Conservation (phyloP, 352 stramenopile species). For the Phytopythium aichiense region DNA sequence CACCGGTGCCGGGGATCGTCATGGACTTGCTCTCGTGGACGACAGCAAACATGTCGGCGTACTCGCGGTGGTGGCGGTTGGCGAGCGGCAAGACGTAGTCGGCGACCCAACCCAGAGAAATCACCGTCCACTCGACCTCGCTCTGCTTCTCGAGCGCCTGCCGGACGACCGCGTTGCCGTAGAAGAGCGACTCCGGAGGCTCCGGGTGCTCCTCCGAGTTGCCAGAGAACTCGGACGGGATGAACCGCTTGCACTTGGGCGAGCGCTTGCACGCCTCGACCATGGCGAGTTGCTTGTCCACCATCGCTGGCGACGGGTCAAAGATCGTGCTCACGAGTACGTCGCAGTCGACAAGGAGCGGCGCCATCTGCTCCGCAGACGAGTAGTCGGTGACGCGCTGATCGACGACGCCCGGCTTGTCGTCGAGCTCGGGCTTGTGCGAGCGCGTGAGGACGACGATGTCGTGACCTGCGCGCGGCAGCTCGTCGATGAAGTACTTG, state of each 20-base stretch:
- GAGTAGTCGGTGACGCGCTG: conserved; percentile 17
- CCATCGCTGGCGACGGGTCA: conserved; percentile 1
- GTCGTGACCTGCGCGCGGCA: conserved; percentile 12
- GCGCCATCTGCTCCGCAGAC: conserved; percentile 3
- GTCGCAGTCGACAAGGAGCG: conserved; percentile 12
- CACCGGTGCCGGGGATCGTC: conserved; percentile 13
- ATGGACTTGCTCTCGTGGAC: conserved; percentile 15
- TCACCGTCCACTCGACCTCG: conserved; percentile 20
- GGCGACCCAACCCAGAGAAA: conserved; percentile 16
- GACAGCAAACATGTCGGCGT: conserved; percentile 6
- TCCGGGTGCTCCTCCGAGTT: conserved; percentile 16
- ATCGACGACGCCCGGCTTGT: conserved; percentile 10
- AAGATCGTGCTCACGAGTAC: conserved; percentile 12
- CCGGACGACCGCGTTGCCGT: background rate
- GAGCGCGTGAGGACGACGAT: conserved; percentile 22
- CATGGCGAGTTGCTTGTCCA: conserved; percentile 9
- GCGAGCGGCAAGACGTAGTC: conserved; percentile 16
- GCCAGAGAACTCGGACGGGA: conserved; percentile 20
- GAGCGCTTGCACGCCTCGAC: conserved; percentile 18
- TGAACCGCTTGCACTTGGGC: conserved; percentile 26
- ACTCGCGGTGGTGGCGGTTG: conserved; percentile 13
- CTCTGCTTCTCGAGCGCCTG: conserved; percentile 11
- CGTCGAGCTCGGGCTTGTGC: conserved; percentile 17
- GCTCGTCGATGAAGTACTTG: conserved; percentile 22
- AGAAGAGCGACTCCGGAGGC: background rate